Evolutionary conservation across 2,329 filamentous ascomycete genomes (phyloP).

Genomic region (Diaporthe eres): DNA sequence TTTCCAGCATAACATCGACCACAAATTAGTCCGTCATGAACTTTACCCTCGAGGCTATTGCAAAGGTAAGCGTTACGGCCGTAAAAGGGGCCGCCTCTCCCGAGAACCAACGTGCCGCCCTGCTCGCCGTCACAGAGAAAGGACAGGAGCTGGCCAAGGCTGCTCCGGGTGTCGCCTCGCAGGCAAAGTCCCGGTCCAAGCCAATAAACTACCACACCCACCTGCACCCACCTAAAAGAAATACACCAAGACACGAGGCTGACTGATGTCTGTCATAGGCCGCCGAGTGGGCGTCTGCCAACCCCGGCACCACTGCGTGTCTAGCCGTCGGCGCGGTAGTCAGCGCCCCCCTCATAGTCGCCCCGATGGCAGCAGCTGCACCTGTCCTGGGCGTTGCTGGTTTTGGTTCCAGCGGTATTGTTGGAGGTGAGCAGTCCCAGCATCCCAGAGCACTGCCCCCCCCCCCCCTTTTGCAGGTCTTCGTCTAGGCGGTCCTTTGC

Average conservation of each 20-base stretch:
- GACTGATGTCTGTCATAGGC: neutral
- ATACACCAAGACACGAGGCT: neutral
- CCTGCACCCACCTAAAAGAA: no score
- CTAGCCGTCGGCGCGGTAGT: conserved; percentile 7
- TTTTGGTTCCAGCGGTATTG: conserved; percentile 37
- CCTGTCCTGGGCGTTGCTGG: conserved; percentile 37
- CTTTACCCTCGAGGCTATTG: no score
- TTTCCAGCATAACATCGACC: neutral
- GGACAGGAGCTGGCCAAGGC: conserved; percentile 3
- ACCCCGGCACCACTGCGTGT: conserved; percentile 17
- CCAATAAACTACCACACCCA: neutral
- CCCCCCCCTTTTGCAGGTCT: no score
- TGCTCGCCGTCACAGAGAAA: neutral
- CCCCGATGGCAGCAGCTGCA: conserved; percentile 37
- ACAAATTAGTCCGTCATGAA: no score
- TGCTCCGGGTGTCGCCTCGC: conserved; percentile 6
- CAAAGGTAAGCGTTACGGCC: neutral
- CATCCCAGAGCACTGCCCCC: no score
- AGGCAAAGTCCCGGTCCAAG: conserved; percentile 3
- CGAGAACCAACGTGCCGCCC: neutral
- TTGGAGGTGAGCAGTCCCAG: conserved; percentile 33
- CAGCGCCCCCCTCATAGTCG: conserved; percentile 1
- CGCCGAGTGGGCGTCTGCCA: conserved; percentile 20
- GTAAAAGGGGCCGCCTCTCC: neutral
- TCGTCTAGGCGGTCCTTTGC: neutral